Evolutionary conservation across 2,329 filamentous ascomycete species (phyloP).

Genomic region (Fusarium phyllophilum): DNA sequence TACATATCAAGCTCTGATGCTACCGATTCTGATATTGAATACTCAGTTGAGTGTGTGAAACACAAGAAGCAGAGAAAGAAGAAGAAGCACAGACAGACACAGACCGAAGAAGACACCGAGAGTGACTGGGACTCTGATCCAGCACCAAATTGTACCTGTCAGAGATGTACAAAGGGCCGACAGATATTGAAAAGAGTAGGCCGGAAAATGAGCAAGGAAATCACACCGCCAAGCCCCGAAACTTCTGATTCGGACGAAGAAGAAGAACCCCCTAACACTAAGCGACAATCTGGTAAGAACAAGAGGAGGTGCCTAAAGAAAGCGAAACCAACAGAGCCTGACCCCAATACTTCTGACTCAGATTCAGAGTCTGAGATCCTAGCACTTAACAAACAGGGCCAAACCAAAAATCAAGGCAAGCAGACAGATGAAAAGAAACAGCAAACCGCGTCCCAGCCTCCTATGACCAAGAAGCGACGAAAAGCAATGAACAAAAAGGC

Average conservation of each 20-base stretch:
- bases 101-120: constrained; percentile 29
- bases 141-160: constrained; percentile 47
- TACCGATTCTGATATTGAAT: constrained; percentile 32
- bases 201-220: constrained; percentile 30
- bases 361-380: constrained; percentile 20
- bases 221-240: constrained; percentile 8
- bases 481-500: constrained; percentile 20
- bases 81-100: constrained; percentile 20
- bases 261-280: constrained; percentile 29
- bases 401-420: constrained; percentile 31
- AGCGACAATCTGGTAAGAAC: constrained; percentile 32
- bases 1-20: constrained; percentile 21
- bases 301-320: constrained; percentile 38
- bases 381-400: constrained; percentile 24
- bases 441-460: constrained; percentile 28
- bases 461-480: constrained; percentile 28
- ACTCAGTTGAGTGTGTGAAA: constrained; percentile 20
- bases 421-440: constrained; percentile 19
- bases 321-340: constrained; percentile 34
- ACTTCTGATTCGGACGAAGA: constrained; percentile 35
- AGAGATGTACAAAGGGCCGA: constrained; percentile 38
- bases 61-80: constrained; percentile 31
- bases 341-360: constrained; percentile 40
- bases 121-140: constrained; percentile 48
- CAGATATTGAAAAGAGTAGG: constrained; percentile 36